Conservation (phyloP, 305 asterid species). For the Fraxinus baroniana region DNA sequence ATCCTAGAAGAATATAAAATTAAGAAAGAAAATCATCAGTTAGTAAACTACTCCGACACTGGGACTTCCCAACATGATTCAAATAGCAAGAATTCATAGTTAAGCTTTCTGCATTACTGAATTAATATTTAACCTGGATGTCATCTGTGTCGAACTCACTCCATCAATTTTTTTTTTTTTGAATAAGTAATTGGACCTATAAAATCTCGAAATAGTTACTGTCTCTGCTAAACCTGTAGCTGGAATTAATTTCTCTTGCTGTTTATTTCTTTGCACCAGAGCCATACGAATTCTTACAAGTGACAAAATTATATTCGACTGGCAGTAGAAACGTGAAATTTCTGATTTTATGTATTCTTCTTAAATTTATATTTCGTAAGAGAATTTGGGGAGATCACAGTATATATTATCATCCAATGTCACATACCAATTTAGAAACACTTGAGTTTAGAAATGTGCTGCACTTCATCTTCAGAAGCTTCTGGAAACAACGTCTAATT, state of each 20-base stretch:
- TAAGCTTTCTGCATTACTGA: background rate
- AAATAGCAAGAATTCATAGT: background rate
- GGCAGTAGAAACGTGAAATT: background rate
- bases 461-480: background rate
- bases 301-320: background rate
- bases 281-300: background rate
- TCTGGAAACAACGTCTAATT: background rate
- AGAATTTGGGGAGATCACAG: background rate
- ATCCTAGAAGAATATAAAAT: conserved; percentile 31
- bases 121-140: background rate
- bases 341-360: background rate
- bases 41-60: background rate
- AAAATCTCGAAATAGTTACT: background rate
- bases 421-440: background rate
- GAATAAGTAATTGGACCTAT: background rate
- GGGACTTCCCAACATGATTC: background rate
- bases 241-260: background rate
- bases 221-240: background rate
- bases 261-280: background rate
- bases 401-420: background rate
- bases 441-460: background rate
- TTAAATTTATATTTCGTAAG: background rate
- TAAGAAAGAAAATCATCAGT: background rate
- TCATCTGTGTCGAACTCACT: background rate
- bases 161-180: background rate